Base-by-base conservation (phyloP, 2,329 filamentous ascomycete species). In the Xylariaceae sp. region DNA sequence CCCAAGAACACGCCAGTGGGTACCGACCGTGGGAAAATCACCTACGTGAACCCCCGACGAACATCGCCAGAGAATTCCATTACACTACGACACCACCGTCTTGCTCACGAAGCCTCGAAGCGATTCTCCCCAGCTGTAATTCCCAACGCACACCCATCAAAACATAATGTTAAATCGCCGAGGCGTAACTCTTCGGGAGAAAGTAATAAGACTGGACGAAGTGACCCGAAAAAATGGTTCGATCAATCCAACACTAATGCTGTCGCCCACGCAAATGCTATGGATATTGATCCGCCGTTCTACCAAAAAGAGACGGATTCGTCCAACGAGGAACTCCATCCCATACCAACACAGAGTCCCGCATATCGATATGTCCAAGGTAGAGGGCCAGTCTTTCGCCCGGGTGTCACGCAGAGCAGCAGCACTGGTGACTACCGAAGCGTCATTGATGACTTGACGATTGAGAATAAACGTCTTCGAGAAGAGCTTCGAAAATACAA, bases 361-460 rank as follows among this genome's bases (percentile, higher is more conserved):
- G 59, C 56, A 1, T 69, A 65, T 42, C 54, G 52, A 4, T 66
- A 60, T 22, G 52, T 59, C 0, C 60, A 63, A 7, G 52, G 43
- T 53, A 44, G 61, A 55, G 16, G 60, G 39, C 2, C 66, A 9
- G 50, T 52, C 18, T 59, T 71, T 0, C 69, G 67, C 7, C 69
- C 69, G 4, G 62, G 64, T 0, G 52, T 66, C 36, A 71, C 72
- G 2, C 80, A 69, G 17, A 28, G 71, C 63, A 89, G 82, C 64
- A 86, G 84, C 46, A 83, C 81, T 28, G 88, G 89, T 51, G 89
- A 92, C 50, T 92, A 84, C 54, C 79, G 90, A 43, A 87, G 87
- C 59, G 89, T 96, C 14, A 95, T 96, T 44, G 90, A 96, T 62
- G 90, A 96, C 65, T 70, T 96, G 53, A 96, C 90, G 0, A 75